Evolutionary conservation across 352 stramenopile species (phyloP).

Genomic region (Aphanomyces cochlioides): DNA sequence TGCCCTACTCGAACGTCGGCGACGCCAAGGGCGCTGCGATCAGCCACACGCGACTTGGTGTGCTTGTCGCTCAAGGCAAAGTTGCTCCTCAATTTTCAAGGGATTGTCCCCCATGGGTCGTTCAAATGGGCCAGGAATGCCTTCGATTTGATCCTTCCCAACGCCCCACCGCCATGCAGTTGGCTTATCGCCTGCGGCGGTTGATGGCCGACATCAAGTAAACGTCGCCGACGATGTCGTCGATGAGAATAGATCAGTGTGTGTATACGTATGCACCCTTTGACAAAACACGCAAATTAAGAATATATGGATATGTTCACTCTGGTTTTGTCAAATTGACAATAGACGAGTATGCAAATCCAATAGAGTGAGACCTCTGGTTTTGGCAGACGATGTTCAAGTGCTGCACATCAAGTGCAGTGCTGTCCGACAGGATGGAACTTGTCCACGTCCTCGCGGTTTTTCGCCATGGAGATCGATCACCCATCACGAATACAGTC

Average conservation of each 20-base stretch:
- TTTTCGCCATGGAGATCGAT: slow-evolving; percentile 26
- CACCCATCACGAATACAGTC: slow-evolving; percentile 31
- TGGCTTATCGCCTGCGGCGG: slow-evolving; percentile 24
- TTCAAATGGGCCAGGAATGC: slow-evolving; percentile 16
- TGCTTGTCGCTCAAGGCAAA: slow-evolving; percentile 23
- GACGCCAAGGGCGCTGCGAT: slow-evolving; percentile 9
- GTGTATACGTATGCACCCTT: slow-evolving; percentile 5
- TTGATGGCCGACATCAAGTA: slow-evolving; percentile 10
- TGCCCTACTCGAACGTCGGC: slow-evolving; percentile 28
- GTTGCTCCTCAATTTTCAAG: slow-evolving; percentile 20
- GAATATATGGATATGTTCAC: too few species aligned
- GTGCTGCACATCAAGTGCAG: too few species aligned
- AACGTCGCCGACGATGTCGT: neutral
- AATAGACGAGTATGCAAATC: too few species aligned
- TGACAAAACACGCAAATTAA: neutral
- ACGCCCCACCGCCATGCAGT: slow-evolving; percentile 27
- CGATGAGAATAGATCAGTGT: too few species aligned
- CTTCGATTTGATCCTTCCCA: slow-evolving; percentile 23
- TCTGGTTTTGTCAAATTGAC: slow-evolving; percentile 3
- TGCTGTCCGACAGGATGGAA: neutral
- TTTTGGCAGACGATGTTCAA: too few species aligned
- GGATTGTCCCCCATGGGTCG: neutral
- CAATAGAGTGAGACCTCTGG: too few species aligned
- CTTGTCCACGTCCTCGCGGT: slow-evolving; percentile 19
- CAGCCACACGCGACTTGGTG: slow-evolving; percentile 26